These are phyloP conservation scores for Neopestalotiopsis rosae DNA, from an alignment of 2,329 filamentous ascomycete species.

Conservation along the genomic window DNA sequence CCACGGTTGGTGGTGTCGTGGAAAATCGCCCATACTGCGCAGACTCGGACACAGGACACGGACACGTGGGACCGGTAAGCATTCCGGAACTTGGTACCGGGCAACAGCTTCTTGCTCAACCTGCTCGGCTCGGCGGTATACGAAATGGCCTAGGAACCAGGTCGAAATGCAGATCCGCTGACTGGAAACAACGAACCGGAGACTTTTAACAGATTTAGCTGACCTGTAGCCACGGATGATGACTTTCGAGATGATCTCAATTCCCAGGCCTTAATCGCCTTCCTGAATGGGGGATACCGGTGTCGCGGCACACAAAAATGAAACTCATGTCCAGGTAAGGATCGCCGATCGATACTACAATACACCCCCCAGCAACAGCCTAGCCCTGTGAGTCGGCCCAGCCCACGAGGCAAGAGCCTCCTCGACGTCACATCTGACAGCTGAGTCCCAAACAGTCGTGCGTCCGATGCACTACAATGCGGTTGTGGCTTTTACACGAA, in stretches of 20 bases:
- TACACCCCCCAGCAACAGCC: not conserved
- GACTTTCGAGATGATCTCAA: not conserved
- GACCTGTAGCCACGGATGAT: not conserved
- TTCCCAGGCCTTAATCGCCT: not conserved
- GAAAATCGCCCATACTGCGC: not conserved
- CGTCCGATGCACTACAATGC: not conserved
- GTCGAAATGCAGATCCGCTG: not conserved
- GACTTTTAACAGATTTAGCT: not conserved
- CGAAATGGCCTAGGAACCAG: not conserved
- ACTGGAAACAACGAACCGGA: not conserved
- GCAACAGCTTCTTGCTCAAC: not conserved
- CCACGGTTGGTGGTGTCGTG: not conserved
- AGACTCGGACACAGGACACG: not conserved
- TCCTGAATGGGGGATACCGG: slow-evolving; percentile 7
- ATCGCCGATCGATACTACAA: slow-evolving; percentile 4
- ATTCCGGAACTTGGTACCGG: not conserved
- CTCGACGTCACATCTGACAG: slow-evolving; percentile 3
- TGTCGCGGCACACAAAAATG: not conserved
- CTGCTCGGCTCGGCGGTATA: not conserved
- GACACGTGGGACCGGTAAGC: not conserved
- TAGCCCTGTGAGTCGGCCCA: not conserved
- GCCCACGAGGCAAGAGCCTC: slow-evolving; percentile 4
- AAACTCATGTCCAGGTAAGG: not conserved
- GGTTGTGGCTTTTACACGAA: not conserved
- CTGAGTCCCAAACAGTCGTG: not conserved